Base-by-base conservation (phyloP, 2,329 filamentous ascomycete species). In the Tricladium varicosporioides region DNA sequence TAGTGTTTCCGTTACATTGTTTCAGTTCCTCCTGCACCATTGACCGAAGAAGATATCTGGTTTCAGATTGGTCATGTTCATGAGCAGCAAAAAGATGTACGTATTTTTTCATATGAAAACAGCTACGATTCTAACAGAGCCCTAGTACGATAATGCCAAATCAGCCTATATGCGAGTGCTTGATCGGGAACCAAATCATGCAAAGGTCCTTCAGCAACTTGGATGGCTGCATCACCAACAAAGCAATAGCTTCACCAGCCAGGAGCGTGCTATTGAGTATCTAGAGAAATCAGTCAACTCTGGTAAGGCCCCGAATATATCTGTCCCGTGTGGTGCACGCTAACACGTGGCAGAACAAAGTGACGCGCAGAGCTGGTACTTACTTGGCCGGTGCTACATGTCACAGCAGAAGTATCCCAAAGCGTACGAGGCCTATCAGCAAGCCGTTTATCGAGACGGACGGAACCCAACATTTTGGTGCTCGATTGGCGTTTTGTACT, bases 381-480 rank as follows among this genome's bases (percentile, higher is more conserved):
- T 99, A 27, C 85, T 99, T 51, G 94, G 94, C 45, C 87, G 94
- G 66, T 97, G 94, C 78, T 99, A 97, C 80, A 97, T 99, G 94
- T 95, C 93, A 64, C 93, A 97, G 75, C 91, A 96, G 73, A 97
- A 97, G 73, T 97, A 97, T 68, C 93, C 93, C 69, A 97, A 97
- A 73, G 94, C 94, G 0, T 97, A 97, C 68, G 94, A 99, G 71
- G 93, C 94, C 5, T 97, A 97, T 73, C 94, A 99, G 72, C 94
- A 99, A 77, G 94, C 94, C 2, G 94, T 99, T 42, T 99, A 99
- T 71, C 91, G 94, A 56, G 94, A 99, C 72, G 94, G 94, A 33
- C 88, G 94, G 65, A 97, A 97, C 72, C 94, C 94, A 15, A 97
- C 94, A 1, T 99, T 97, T 78, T 99, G 94, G 94, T 97, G 94